Conservation (phyloP, 768 basidiomycete species). For the Russula compacta region DNA sequence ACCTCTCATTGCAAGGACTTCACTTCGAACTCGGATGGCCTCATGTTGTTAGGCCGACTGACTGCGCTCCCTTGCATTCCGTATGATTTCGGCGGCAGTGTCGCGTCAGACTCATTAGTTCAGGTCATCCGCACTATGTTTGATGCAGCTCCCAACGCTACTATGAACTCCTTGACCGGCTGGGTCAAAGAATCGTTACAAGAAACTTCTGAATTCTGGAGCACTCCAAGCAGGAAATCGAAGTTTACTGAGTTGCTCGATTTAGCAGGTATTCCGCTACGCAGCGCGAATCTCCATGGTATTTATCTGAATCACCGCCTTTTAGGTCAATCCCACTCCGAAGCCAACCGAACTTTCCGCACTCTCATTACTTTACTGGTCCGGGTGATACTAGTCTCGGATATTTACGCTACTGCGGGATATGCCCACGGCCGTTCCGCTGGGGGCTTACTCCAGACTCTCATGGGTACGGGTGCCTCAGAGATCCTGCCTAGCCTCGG, state of each 20-base stretch:
- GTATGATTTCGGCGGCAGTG: constrained; percentile 77
- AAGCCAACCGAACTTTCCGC: constrained; percentile 59
- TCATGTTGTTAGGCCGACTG: constrained; percentile 65
- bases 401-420: constrained; percentile 77
- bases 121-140: constrained; percentile 85
- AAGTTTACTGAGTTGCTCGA: constrained; percentile 62
- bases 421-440: constrained; percentile 75
- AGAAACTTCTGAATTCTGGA: constrained; percentile 69
- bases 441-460: constrained; percentile 60
- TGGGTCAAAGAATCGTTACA: constrained; percentile 62
- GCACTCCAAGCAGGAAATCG: constrained; percentile 40
- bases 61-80: constrained; percentile 82
- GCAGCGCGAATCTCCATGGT: not conserved
- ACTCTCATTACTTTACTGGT: constrained; percentile 67
- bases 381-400: constrained; percentile 73
- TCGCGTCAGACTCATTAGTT: constrained; percentile 79
- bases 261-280: constrained; percentile 23
- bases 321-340: constrained; percentile 38
- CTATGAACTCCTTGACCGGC: constrained; percentile 58
- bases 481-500: constrained; percentile 68
- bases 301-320: constrained; percentile 3
- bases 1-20: constrained; percentile 86
- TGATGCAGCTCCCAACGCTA: constrained; percentile 73
- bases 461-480: constrained; percentile 56
- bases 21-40: constrained; percentile 60